Evolutionary conservation across 2,329 filamentous ascomycete genomes (phyloP).

Genomic region (Rhexocercosporidium sp.): DNA sequence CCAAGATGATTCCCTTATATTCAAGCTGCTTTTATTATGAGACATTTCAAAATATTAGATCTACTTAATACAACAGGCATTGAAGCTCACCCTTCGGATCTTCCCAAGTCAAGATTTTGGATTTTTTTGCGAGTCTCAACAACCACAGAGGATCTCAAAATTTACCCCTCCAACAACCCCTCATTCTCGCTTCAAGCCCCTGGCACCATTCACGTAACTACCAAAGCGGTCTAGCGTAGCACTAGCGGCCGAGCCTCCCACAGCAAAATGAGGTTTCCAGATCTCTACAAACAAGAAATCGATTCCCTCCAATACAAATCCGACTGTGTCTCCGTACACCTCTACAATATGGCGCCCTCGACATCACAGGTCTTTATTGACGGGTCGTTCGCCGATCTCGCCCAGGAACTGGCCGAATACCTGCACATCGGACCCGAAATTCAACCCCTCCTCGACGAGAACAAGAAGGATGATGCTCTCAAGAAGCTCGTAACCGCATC

Average conservation of each 20-base stretch:
- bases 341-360: constrained; percentile 34
- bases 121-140: not conserved
- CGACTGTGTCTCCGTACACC: constrained; percentile 17
- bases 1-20: too few species aligned
- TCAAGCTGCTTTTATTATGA: too few species aligned
- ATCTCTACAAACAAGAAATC: not conserved
- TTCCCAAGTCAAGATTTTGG: not conserved
- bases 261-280: not conserved
- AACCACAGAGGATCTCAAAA: not conserved
- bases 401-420: constrained; percentile 93
- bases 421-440: constrained; percentile 77
- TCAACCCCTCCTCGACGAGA: constrained; percentile 72
- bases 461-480: constrained; percentile 81
- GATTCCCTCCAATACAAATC: constrained; percentile 16
- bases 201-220: not conserved
- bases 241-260: constrained; percentile 22
- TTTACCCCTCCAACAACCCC: constrained; percentile 12
- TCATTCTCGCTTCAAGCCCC: constrained; percentile 1
- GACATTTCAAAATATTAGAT: too few species aligned
- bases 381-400: constrained; percentile 90
- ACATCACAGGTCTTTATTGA: constrained; percentile 73
- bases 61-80: not conserved
- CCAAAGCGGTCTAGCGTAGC: not conserved
- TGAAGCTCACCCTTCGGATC: too few species aligned
- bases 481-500: constrained; percentile 88